Evolutionary conservation across 208 protist species (phyloP).

Genomic region (Strigomonas culicis): DNA sequence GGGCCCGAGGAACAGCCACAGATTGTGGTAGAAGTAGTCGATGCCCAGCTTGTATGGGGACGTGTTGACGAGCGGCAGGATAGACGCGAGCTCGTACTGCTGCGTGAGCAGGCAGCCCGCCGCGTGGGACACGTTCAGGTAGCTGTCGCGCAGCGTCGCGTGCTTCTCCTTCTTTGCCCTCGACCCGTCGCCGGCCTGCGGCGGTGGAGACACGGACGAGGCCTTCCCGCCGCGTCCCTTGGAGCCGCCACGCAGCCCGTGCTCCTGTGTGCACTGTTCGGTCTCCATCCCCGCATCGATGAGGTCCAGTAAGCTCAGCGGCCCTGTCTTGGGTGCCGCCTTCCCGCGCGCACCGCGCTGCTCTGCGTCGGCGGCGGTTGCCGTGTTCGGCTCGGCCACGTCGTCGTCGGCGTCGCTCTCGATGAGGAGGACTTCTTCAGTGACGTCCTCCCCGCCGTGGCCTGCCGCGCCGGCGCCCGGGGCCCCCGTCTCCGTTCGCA

Average conservation of each 20-base stretch:
- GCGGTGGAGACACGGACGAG: not conserved
- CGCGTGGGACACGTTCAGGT: constrained; percentile 71
- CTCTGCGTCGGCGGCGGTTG: too few species aligned
- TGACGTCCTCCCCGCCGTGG: not conserved
- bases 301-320: not conserved
- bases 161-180: constrained; percentile 1
- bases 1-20: constrained; percentile 53
- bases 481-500: not conserved
- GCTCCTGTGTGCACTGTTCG: not conserved
- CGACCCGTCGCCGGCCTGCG: not conserved
- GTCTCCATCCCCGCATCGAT: not conserved
- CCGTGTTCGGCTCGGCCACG: too few species aligned
- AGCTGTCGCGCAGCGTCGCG: constrained; percentile 59
- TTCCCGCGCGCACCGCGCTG: too few species aligned
- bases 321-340: not conserved
- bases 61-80: constrained; percentile 50
- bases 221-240: not conserved
- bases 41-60: constrained; percentile 47
- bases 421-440: constrained; percentile 9
- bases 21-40: constrained; percentile 74
- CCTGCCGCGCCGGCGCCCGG: not conserved
- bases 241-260: not conserved
- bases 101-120: constrained; percentile 77
- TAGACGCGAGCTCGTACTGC: constrained; percentile 57
- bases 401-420: not conserved